Evolutionary conservation across 305 asterid genomes (phyloP).

Genomic region (Solanum hybrid): DNA sequence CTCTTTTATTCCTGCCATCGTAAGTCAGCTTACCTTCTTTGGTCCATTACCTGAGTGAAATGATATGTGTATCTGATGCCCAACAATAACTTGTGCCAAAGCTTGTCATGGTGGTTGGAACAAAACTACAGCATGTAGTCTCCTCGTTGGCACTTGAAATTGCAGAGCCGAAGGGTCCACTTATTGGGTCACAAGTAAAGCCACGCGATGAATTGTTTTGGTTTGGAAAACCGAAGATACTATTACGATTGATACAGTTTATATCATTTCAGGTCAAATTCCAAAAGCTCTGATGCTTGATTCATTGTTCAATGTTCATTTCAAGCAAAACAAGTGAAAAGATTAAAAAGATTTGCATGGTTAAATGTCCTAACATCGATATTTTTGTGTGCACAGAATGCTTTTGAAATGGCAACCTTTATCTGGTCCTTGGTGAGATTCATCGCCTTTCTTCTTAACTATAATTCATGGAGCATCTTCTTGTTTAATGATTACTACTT

Average conservation of each 20-base stretch:
- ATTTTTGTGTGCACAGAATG: constrained; percentile 49
- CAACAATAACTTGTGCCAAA: constrained; percentile 17
- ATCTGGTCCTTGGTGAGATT: constrained; percentile 80
- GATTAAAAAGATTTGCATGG: background rate
- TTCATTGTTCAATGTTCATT: background rate
- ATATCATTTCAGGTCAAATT: constrained; percentile 76
- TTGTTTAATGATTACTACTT: background rate
- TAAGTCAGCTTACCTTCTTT: constrained; percentile 31
- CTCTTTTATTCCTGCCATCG: constrained; percentile 77
- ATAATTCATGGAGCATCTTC: background rate
- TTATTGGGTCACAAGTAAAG: constrained; percentile 51
- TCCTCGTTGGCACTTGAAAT: constrained; percentile 78
- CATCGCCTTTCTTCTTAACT: background rate
- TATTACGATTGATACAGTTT: constrained; percentile 74
- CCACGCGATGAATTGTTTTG: constrained; percentile 88
- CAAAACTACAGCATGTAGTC: constrained; percentile 85
- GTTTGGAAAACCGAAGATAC: constrained; percentile 85
- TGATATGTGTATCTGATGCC: constrained; percentile 8
- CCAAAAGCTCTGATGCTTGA: background rate
- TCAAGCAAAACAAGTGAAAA: background rate
- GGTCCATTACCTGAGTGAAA: background rate
- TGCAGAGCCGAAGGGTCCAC: constrained; percentile 47
- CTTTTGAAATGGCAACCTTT: constrained; percentile 96
- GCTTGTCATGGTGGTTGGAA: constrained; percentile 89
- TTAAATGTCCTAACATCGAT: background rate